Base-by-base conservation (phyloP, 768 basidiomycete genomes). In the Xerocomellus intermedius region DNA sequence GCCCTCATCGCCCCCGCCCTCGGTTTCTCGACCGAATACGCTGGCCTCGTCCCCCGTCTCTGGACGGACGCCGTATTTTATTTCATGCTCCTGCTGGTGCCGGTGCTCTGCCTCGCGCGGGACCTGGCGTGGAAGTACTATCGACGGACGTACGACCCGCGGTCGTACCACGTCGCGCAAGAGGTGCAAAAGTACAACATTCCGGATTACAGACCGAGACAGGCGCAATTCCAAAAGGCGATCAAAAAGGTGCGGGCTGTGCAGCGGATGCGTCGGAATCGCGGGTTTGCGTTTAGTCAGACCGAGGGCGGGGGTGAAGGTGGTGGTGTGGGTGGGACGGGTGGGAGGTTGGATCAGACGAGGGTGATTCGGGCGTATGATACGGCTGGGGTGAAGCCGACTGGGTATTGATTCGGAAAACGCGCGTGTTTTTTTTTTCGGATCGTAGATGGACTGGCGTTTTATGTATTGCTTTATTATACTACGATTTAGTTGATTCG, bases 221-320 rank as follows among this genome's bases (percentile, higher is more conserved):
- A 98, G 73, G 97, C 97, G 73, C 97, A 98, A 88, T 97, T 97
- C 75, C 94, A 98, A 73, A 97, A 98, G 70, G 97, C 97, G 16
- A 99, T 99, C 80, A 98, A 98, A 74, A 99, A 99, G 71, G 97
- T 99, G 13, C 85, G 97, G n/a, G 97, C 97, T 0, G 91, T 94
- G 2, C 97, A 99, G 69, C 85, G 97, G 33, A 93, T 98, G 90
- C 87, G 97, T 14, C 82, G 92, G 53, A 97, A 93, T 58, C 86
- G 97, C 45, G 97, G 97, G 4, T 99, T 98, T 69, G 97, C 97
- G 5, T 99, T 99, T 78, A 94, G 90, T 70, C 95, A 98, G 73
- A 97, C 94, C 3, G 95, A 98, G 73, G 89, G 88, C 61, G 82
- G 84, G 82, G 84, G 14, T 0, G 42, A 6, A 2, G 46, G 49